Evolutionary conservation across 176 grass and related monocot genomes (phyloP).

Genomic region (Tillandsia leiboldiana): DNA sequence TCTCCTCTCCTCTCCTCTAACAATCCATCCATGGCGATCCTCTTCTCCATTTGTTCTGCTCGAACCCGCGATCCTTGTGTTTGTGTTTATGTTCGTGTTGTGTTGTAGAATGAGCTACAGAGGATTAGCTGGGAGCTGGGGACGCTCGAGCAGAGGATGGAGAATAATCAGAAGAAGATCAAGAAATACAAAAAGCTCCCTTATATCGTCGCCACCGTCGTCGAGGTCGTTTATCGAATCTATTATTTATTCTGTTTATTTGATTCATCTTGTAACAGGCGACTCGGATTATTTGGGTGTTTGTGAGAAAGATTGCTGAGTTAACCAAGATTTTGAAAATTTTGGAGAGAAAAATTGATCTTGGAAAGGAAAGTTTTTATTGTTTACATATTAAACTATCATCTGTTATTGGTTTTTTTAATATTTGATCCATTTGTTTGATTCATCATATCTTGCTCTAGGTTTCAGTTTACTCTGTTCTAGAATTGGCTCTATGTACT

Average conservation of each 20-base stretch:
- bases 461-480: no score
- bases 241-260: neutral
- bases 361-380: neutral
- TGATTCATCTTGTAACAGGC: neutral
- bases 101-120: constrained; percentile 57
- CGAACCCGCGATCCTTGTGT: neutral
- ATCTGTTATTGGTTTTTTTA: no score
- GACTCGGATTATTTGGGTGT: no score
- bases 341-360: neutral
- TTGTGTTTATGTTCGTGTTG: neutral
- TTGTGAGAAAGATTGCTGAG: no score
- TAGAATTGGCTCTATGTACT: no score
- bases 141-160: constrained; percentile 70
- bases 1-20: neutral
- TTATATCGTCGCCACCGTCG: constrained; percentile 74
- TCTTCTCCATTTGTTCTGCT: neutral
- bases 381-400: neutral
- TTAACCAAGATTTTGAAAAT: neutral
- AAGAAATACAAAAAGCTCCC: constrained; percentile 81
- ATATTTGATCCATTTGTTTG: neutral
- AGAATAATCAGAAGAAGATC: constrained; percentile 86
- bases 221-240: constrained; percentile 39
- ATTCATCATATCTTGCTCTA: neutral
- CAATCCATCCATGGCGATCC: neutral
- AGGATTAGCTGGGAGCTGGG: constrained; percentile 61